These are phyloP conservation scores for Turnera subulata DNA, from an alignment of 345 rosid species.

Conservation along the genomic window DNA sequence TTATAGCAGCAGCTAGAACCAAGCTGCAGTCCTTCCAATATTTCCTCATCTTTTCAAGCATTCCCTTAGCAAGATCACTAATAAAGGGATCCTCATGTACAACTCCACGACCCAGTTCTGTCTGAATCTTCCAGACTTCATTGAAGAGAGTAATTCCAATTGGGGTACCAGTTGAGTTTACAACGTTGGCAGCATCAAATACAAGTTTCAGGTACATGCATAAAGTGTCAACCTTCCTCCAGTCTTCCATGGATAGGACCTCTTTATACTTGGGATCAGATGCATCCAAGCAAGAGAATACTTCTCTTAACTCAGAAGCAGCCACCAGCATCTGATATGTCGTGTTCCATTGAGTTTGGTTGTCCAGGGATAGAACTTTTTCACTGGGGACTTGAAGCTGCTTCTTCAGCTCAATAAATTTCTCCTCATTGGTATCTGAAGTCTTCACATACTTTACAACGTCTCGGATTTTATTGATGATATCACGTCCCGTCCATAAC, in stretches of 20 bases:
- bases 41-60: slow-evolving; percentile 62
- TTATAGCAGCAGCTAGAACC: slow-evolving; percentile 76
- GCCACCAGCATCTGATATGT: slow-evolving; percentile 81
- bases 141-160: slow-evolving; percentile 64
- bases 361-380: slow-evolving; percentile 59
- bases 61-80: slow-evolving; percentile 40
- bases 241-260: slow-evolving; percentile 65
- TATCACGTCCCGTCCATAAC: slow-evolving; percentile 43
- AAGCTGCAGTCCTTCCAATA: slow-evolving; percentile 86
- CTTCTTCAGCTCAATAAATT: slow-evolving; percentile 78
- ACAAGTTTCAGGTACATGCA: slow-evolving; percentile 72
- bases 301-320: slow-evolving; percentile 82
- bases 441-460: slow-evolving; percentile 83
- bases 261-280: slow-evolving; percentile 77
- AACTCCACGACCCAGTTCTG: slow-evolving; percentile 56
- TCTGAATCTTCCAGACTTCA: slow-evolving; percentile 81
- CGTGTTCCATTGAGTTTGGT: slow-evolving; percentile 74
- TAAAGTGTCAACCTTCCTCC: slow-evolving; percentile 66
- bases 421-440: slow-evolving; percentile 81
- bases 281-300: slow-evolving; percentile 79
- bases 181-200: slow-evolving; percentile 60
- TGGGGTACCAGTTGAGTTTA: slow-evolving; percentile 43
- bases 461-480: slow-evolving; percentile 66
- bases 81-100: slow-evolving; percentile 57
- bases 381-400: slow-evolving; percentile 88